These are phyloP conservation scores for Ceratobasidium papillatum DNA, from an alignment of 1,284 basidiomycete species.

Conservation along the genomic window DNA sequence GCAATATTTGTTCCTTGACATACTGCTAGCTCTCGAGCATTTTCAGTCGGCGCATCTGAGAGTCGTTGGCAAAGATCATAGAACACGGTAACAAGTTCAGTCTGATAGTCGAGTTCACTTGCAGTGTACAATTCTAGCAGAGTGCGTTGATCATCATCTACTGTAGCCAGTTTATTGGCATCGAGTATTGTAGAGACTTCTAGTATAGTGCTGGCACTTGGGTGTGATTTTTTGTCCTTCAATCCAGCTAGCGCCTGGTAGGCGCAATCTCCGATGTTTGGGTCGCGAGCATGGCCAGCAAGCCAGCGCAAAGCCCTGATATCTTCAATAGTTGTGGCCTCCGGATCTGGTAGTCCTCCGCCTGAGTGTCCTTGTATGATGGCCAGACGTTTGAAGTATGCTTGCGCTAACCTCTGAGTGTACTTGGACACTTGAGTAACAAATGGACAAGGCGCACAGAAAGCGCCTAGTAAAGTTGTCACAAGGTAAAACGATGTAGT, in stretches of 20 bases:
- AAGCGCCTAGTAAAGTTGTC: neutral
- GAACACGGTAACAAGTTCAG: neutral
- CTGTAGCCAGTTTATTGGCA: too few species aligned
- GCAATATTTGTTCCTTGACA: neutral
- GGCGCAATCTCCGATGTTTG: neutral
- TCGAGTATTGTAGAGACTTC: neutral
- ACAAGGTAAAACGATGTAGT: neutral
- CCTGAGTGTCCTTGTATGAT: neutral
- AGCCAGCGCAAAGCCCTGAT: neutral
- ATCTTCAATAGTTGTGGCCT: neutral
- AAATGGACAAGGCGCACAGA: constrained; percentile 21
- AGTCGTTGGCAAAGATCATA: neutral
- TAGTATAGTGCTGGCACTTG: neutral
- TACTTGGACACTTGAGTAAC: neutral
- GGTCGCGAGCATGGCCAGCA: neutral
- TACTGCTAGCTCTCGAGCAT: neutral
- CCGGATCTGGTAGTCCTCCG: neutral
- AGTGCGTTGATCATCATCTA: too few species aligned
- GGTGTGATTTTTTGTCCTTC: neutral
- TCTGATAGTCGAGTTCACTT: too few species aligned
- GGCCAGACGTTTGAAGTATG: neutral
- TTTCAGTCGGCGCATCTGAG: neutral
- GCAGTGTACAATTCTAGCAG: too few species aligned
- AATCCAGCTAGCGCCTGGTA: neutral
- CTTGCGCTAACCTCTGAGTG: neutral